These are phyloP conservation scores for Calendula officinalis DNA, from an alignment of 129 eudicot genomes.

Conservation along the genomic window DNA sequence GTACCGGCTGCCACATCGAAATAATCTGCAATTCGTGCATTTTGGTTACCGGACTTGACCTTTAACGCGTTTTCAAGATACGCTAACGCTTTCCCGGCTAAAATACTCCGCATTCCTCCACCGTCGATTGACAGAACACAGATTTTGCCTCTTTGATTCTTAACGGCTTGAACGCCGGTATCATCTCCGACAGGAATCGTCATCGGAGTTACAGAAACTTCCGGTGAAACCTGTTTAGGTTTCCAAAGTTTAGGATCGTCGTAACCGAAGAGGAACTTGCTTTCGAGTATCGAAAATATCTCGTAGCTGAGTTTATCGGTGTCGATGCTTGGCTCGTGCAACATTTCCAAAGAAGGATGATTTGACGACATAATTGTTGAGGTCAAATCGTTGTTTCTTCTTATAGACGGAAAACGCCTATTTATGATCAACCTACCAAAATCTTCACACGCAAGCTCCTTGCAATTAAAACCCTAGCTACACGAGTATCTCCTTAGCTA, in stretches of 20 bases:
- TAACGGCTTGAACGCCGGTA: slow-evolving; percentile 32
- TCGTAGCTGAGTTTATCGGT: slow-evolving; percentile 86
- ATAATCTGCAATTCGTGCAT: slow-evolving; percentile 46
- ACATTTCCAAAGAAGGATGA: slow-evolving; percentile 17
- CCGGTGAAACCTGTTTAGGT: slow-evolving; percentile 53
- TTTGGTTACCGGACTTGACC: slow-evolving; percentile 60
- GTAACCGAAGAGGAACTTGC: slow-evolving; percentile 81
- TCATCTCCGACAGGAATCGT: slow-evolving; percentile 14
- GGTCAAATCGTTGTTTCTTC: not conserved
- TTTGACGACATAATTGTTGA: slow-evolving; percentile 12
- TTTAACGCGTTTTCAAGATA: slow-evolving; percentile 66
- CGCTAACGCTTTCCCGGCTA: slow-evolving; percentile 67
- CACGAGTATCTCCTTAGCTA: slow-evolving; percentile 12
- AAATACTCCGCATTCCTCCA: slow-evolving; percentile 69
- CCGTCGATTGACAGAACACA: slow-evolving; percentile 77
- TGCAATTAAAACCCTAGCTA: slow-evolving; percentile 25
- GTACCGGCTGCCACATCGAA: slow-evolving; percentile 39
- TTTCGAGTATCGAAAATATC: slow-evolving; percentile 80
- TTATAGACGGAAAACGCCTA: not conserved
- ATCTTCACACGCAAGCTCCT: slow-evolving; percentile 23
- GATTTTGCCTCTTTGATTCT: slow-evolving; percentile 80
- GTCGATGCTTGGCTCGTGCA: slow-evolving; percentile 49
- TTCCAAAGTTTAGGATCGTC: slow-evolving; percentile 77
- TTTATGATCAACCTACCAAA: slow-evolving; percentile 20
- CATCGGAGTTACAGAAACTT: slow-evolving; percentile 20